phyloP scores from a whole-genome alignment of 345 rosid genomes.

The Populus alba region DNA sequence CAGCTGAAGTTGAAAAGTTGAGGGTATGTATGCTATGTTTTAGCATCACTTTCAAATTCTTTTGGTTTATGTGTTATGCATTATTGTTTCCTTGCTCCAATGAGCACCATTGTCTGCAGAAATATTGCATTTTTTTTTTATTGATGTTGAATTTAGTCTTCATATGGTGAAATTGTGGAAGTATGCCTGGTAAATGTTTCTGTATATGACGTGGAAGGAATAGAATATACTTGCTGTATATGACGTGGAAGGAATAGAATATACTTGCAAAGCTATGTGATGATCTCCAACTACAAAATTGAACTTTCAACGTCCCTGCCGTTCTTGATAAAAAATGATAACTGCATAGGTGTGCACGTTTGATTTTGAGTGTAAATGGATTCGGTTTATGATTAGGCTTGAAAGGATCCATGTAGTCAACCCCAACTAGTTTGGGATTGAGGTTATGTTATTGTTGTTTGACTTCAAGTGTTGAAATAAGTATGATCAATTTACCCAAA shows the following conservation, averaged over 20 bases:
- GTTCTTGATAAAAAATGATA: background rate
- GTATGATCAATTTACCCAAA: no score
- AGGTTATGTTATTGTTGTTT: no score
- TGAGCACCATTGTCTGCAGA: background rate
- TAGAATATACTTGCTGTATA: background rate
- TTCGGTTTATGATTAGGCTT: no score
- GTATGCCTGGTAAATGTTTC: background rate
- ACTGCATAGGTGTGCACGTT: background rate
- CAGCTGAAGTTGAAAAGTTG: slow-evolving; percentile 51
- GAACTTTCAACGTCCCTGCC: background rate
- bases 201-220: background rate
- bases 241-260: background rate
- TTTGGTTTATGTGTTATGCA: background rate
- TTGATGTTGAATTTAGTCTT: background rate
- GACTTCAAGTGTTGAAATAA: no score
- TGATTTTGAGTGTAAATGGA: background rate
- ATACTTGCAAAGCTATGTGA: no score
- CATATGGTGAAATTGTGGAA: background rate
- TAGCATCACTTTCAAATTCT: background rate
- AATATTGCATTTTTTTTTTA: background rate
- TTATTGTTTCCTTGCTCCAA: background rate
- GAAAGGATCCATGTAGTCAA: background rate
- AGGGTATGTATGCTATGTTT: slow-evolving; percentile 35
- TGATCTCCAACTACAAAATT: no score
- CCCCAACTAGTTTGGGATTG: no score